phyloP scores from a whole-genome alignment of 305 asterid species.

The Fraxinus nigra region DNA sequence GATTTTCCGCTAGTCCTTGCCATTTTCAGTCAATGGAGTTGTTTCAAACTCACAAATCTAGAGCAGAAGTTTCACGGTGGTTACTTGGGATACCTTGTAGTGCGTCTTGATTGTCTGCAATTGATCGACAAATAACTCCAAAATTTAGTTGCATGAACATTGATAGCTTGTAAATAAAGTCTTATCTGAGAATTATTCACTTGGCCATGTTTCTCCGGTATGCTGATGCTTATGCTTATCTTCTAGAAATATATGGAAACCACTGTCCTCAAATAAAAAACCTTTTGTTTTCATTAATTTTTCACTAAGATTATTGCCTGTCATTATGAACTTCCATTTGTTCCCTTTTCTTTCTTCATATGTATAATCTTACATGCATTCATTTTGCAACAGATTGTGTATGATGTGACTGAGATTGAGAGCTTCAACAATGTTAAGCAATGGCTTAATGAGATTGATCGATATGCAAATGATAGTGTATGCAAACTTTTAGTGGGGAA shows the following conservation, averaged over 20 bases:
- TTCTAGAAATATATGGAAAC: neutral
- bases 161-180: neutral
- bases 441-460: slow-evolving; percentile 19
- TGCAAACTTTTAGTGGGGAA: slow-evolving; percentile 22
- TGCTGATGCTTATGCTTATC: neutral
- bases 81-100: neutral
- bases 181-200: neutral
- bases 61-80: neutral
- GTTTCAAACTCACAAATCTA: neutral
- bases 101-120: neutral
- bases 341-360: neutral
- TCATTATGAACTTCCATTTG: neutral
- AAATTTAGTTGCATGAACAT: neutral
- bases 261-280: neutral
- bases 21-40: neutral
- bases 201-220: neutral
- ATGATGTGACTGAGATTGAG: slow-evolving; percentile 22
- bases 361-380: neutral
- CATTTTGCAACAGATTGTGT: slow-evolving; percentile 9
- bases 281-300: neutral
- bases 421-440: slow-evolving; percentile 25
- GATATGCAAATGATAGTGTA: slow-evolving; percentile 22
- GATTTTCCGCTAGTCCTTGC: neutral
- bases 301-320: neutral
- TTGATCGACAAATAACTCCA: neutral